Evolutionary conservation across 2,329 filamentous ascomycete genomes (phyloP), one percentile per base, ranked within the genome.

Genomic region (Neocatenulostroma microsporum): DNA sequence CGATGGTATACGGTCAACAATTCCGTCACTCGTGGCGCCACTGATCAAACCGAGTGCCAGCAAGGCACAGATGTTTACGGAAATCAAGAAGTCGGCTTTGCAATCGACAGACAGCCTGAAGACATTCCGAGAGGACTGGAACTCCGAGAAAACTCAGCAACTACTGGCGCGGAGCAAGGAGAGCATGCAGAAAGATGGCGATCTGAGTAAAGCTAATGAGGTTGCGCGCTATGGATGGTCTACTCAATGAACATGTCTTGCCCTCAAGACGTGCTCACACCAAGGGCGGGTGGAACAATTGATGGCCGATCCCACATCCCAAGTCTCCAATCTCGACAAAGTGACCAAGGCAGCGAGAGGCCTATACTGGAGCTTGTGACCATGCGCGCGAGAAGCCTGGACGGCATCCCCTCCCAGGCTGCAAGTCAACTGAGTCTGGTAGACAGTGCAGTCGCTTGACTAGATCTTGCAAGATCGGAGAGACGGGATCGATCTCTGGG

Each of bases 1-100:
- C 15, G 58, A 68, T 25, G 47, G 54, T 24, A 52, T 69, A 4
- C 64, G 67, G 35, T 55, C 61, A 8, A 56, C 61, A 2, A 60
- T 70, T 15, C 65, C 64, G 4, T 56, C 57, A 11, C 51, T 69
- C 14, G 54, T 68, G 23, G 48, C 60, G 8, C 64, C 65, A 2
- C 56, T 70, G 20, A 41, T 45, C 4, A 44, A 42, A n/a, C 39
- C 47, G 19, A 41, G 36, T 9, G 39, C 39, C 10, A 48, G 47
- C 36, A 57, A 51, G 42, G 47, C 57, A 7, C 49, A 57, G 3
- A 55, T 63, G 14, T 66, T 62, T 49, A 55, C 53, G 32, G 50
- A 57, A 11, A 58, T 64, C 34, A 62, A 60, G 31, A 53, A 60
- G 21, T 56, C 61, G 13, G 58, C 64, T 4, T 40, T 58, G 14